Conservation (phyloP, 2,329 filamentous ascomycete species). For the Penicillium crustosum region DNA sequence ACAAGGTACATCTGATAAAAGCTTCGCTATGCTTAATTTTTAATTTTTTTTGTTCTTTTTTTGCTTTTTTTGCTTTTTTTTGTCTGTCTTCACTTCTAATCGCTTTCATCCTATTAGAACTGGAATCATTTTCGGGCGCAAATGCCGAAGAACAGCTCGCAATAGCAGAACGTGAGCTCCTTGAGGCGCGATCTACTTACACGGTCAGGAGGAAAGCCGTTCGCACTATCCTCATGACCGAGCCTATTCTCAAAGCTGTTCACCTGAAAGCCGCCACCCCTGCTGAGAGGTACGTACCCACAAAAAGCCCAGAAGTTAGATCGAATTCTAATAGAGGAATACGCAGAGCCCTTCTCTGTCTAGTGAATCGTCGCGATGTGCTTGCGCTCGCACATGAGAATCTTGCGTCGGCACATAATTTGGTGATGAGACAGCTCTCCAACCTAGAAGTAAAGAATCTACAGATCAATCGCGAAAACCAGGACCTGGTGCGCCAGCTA, state of each 20-base stretch:
- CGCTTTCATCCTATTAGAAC: conserved; percentile 24
- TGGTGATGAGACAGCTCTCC: conserved; percentile 55
- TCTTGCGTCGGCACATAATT: conserved; percentile 55
- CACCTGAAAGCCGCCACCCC: conserved; percentile 66
- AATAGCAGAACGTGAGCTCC: conserved; percentile 62
- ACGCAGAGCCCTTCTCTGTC: conserved; percentile 64
- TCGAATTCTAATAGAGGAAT: conserved; percentile 13
- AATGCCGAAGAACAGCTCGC: conserved; percentile 54
- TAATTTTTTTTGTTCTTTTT: neutral
- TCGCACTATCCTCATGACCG: conserved; percentile 67
- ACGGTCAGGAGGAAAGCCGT: conserved; percentile 68
- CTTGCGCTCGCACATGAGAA: conserved; percentile 64
- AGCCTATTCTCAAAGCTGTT: conserved; percentile 75
- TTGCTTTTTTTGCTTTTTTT: neutral
- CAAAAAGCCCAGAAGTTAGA: conserved; percentile 2
- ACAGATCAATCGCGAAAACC: conserved; percentile 59
- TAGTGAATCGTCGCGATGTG: conserved; percentile 66
- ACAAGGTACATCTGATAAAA: conserved; percentile 34
- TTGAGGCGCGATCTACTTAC: conserved; percentile 70
- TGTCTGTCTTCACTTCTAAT: neutral
- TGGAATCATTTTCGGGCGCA: conserved; percentile 47
- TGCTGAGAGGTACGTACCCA: conserved; percentile 62
- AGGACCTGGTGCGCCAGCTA: conserved; percentile 61
- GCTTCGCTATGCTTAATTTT: conserved; percentile 2
- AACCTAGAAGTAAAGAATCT: conserved; percentile 60